Evolutionary conservation across 305 asterid species (phyloP).

Genomic region (Fraxinus platypoda): DNA sequence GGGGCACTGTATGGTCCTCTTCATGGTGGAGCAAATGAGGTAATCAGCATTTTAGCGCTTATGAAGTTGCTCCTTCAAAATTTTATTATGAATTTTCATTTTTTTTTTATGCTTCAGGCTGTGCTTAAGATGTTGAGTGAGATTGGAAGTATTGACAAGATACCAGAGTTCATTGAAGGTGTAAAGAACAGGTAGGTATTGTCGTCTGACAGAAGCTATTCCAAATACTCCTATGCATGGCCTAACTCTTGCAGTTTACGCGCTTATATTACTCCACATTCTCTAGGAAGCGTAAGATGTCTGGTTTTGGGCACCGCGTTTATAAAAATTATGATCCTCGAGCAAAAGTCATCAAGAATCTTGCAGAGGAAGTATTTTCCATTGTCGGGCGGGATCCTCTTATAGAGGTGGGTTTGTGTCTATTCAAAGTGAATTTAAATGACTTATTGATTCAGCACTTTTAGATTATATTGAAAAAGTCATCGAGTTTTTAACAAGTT

Average conservation of each 20-base stretch:
- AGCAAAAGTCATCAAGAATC: constrained; percentile 88
- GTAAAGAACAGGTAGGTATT: constrained; percentile 75
- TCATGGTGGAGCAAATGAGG: constrained; percentile 99
- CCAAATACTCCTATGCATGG: not conserved
- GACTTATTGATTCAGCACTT: not conserved
- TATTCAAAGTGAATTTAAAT: constrained; percentile 8
- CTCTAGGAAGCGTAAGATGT: constrained; percentile 91
- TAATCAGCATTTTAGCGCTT: constrained; percentile 26
- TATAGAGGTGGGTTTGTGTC: constrained; percentile 66
- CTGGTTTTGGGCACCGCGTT: constrained; percentile 99
- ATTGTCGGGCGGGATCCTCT: constrained; percentile 99
- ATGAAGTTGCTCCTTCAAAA: constrained; percentile 12
- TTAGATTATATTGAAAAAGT: not conserved
- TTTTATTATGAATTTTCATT: not conserved
- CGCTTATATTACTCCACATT: constrained; percentile 14
- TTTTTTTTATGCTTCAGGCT: constrained; percentile 47
- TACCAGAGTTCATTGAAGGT: constrained; percentile 93
- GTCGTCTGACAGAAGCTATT: not conserved
- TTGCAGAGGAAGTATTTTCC: constrained; percentile 95
- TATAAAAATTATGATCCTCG: constrained; percentile 98
- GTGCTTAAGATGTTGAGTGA: constrained; percentile 97
- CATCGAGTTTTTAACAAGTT: not conserved
- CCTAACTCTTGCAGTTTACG: constrained; percentile 8
- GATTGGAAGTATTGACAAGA: constrained; percentile 84
- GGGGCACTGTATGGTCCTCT: constrained; percentile 99